Evolutionary conservation across 441 rosid genomes (phyloP).

Genomic region (Biscutella auriculata): DNA sequence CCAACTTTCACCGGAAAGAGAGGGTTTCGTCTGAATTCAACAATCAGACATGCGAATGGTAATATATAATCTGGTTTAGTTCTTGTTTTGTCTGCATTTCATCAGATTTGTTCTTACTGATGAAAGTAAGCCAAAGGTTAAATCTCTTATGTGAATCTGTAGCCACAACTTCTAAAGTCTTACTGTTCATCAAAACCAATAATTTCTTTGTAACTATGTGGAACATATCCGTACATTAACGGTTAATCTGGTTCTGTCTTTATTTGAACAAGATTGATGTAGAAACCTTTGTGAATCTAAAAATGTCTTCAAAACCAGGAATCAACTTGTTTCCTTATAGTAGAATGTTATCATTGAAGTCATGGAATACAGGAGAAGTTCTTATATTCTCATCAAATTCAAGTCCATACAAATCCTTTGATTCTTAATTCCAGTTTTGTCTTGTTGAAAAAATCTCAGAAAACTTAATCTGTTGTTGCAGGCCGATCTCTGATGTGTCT

Average conservation of each 20-base stretch:
- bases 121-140: not conserved
- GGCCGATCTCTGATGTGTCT: conserved; percentile 94
- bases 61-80: conserved; percentile 17
- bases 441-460: conserved; percentile 1
- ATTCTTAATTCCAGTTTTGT: not conserved
- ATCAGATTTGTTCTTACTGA: not conserved
- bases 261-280: conserved; percentile 11
- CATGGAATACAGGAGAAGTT: conserved; percentile 30
- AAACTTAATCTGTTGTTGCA: conserved; percentile 28
- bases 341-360: conserved; percentile 24
- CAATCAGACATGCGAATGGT: conserved; percentile 96
- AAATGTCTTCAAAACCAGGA: conserved; percentile 10
- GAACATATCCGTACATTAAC: conserved; percentile 18
- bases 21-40: conserved; percentile 74
- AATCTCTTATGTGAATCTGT: conserved; percentile 4
- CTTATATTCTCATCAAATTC: conserved; percentile 14
- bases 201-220: conserved; percentile 17
- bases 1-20: conserved; percentile 82
- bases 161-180: conserved; percentile 5
- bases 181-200: conserved; percentile 16
- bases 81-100: conserved; percentile 1
- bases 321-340: conserved; percentile 11
- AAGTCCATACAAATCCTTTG: conserved; percentile 9
- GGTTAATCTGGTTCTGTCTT: conserved; percentile 14
- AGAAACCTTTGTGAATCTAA: conserved; percentile 6